Base-by-base conservation (phyloP, 176 grass and related monocot species). In the Ampelocalamus luodianensis region DNA sequence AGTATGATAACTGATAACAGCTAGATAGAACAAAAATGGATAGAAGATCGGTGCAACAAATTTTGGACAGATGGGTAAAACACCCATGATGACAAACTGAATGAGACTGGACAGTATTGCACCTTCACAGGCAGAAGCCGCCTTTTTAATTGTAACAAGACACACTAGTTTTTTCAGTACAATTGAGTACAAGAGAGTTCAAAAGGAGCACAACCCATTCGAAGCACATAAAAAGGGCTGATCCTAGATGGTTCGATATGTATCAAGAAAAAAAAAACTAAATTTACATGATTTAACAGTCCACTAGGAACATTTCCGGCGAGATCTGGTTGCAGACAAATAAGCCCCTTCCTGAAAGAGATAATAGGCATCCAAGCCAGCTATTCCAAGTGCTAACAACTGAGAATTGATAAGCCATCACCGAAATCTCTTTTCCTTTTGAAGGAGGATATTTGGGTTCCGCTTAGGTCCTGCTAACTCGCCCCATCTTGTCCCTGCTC, bases 401-500 rank as follows among this genome's bases (percentile, higher is more conserved):
- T 18, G 50, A 78, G 23, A 79, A 83, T 55, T 42, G 3, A 27
- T 20, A 17, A 48, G 4, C 6, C 46, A 68, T 98, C 76, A 98
- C 68, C 67, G 80, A 40, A 91, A 74, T 65, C 86, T 96, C 42
- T 88, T 81, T 78, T 93, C 91, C 65, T 90, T 95, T 65, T 88
- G 90, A 37, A 99, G 88, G 23, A 92, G 65, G 76, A 99, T 87
- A 89, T 96, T 99, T 27, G 96, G 86, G 69, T 99, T 99, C 74
- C 96, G 82, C 44, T 88, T 92, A 49, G 55, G 45, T 77, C 87
- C 88, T 15, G 85, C 72, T 79, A 88, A 5, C 20, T 92, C 85
- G 1, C 87, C 86, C 90, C 87, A 88, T 80, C 83, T 92, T 59
- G 90, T 80, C 36, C 88, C 91, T 64, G 84, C 86, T 39, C 96